phyloP scores from a whole-genome alignment of 495 filamentous ascomycete genomes.

The Friedmanniomyces simplex region DNA sequence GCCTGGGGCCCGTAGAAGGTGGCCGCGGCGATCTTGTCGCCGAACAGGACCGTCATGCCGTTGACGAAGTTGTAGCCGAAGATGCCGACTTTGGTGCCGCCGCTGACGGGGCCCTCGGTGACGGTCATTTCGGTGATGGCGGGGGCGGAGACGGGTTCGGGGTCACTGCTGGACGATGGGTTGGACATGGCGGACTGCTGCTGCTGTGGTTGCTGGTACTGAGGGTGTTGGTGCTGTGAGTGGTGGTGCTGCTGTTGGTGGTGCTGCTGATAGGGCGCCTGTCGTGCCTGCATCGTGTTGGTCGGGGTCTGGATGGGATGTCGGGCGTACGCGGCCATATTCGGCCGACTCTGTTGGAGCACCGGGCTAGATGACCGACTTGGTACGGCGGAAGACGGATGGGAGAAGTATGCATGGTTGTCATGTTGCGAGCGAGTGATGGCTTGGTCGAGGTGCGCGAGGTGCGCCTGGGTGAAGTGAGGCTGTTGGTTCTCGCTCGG shows the following conservation, averaged over 20 bases:
- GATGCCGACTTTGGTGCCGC: slow-evolving; percentile 77
- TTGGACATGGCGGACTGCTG: too few species aligned
- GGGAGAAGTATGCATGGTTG: slow-evolving; percentile 17
- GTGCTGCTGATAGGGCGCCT: neutral
- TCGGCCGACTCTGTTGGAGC: slow-evolving; percentile 7
- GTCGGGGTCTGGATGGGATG: slow-evolving; percentile 10
- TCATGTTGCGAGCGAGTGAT: slow-evolving; percentile 4
- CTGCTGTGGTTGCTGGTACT: slow-evolving; percentile 13
- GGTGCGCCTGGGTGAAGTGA: slow-evolving; percentile 42
- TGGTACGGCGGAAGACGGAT: slow-evolving; percentile 18
- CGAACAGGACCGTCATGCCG: slow-evolving; percentile 80
- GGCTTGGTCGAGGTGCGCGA: slow-evolving; percentile 13
- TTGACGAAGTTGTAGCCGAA: slow-evolving; percentile 69
- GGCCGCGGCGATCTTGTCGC: slow-evolving; percentile 63
- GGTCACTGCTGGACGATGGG: neutral
- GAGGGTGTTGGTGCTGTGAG: slow-evolving; percentile 8
- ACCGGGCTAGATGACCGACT: slow-evolving; percentile 14
- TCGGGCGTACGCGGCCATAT: slow-evolving; percentile 7
- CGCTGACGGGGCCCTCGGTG: slow-evolving; percentile 64
- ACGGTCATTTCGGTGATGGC: slow-evolving; percentile 72
- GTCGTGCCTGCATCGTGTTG: slow-evolving; percentile 7
- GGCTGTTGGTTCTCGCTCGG: slow-evolving; percentile 46
- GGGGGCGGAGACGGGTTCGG: slow-evolving; percentile 36
- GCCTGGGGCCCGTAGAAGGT: slow-evolving; percentile 74
- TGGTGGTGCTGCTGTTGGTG: neutral